These are phyloP conservation scores for Echium plantagineum DNA, from an alignment of 257 asterid species.

Conservation along the genomic window DNA sequence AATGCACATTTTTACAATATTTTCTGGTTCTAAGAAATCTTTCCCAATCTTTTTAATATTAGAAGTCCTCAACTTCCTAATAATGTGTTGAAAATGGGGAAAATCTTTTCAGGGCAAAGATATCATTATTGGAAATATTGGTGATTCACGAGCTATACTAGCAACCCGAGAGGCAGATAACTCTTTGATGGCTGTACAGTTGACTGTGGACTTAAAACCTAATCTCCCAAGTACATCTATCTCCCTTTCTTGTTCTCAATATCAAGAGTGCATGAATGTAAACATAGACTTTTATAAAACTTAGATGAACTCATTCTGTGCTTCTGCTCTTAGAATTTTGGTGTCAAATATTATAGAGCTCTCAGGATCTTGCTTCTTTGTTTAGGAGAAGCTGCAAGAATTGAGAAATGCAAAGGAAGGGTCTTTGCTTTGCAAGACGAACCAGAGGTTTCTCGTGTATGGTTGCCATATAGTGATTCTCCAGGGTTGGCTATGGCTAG, in stretches of 20 bases:
- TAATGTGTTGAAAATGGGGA: background rate
- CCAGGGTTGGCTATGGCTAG: constrained; percentile 99
- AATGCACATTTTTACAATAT: too few species aligned
- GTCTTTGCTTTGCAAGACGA: constrained; percentile 96
- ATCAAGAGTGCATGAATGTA: too few species aligned
- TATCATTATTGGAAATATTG: constrained; percentile 81
- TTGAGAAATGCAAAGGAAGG: constrained; percentile 86
- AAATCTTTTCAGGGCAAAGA: constrained; percentile 50
- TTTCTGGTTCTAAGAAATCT: too few species aligned
- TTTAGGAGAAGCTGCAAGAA: constrained; percentile 93
- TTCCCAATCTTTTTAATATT: too few species aligned
- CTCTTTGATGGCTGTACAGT: constrained; percentile 66
- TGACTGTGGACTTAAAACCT: constrained; percentile 97
- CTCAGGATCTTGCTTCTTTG: background rate
- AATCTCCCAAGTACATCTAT: constrained; percentile 70
- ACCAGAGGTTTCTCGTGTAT: constrained; percentile 95
- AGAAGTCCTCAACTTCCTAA: background rate
- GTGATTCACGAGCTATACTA: constrained; percentile 92
- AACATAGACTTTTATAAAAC: too few species aligned
- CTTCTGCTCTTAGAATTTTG: background rate
- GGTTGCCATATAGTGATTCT: constrained; percentile 97
- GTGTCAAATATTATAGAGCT: background rate
- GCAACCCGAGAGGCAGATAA: constrained; percentile 72
- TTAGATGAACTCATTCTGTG: background rate
- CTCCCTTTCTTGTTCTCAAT: background rate